Conservation (phyloP, 768 basidiomycete genomes). For the Psilocybe azurescens region DNA sequence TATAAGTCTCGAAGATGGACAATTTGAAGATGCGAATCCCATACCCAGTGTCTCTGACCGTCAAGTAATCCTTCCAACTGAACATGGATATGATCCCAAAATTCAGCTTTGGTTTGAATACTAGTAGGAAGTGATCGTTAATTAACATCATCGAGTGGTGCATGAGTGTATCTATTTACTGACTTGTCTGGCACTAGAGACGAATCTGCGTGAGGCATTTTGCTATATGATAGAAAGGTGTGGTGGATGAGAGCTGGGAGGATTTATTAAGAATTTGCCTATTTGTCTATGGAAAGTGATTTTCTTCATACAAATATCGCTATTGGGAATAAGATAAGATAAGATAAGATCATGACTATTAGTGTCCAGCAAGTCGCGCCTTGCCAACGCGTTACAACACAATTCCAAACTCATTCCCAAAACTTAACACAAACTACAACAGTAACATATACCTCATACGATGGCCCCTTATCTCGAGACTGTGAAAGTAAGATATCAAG, state of each 20-base stretch:
- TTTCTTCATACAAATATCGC: not conserved
- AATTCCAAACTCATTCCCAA: constrained; percentile 4
- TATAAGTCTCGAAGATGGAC: not conserved
- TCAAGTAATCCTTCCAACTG: constrained; percentile 69
- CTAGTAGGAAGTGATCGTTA: constrained; percentile 29
- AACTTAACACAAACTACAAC: not conserved
- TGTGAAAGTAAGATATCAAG: constrained; percentile 56
- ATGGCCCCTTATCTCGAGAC: constrained; percentile 83
- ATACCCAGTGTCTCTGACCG: constrained; percentile 80
- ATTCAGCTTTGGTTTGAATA: constrained; percentile 74
- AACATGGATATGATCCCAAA: constrained; percentile 77
- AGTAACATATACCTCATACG: constrained; percentile 11
- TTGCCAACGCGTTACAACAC: not conserved
- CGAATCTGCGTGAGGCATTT: constrained; percentile 87
- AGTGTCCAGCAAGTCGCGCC: not conserved
- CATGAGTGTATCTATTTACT: constrained; percentile 5
- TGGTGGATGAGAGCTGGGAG: constrained; percentile 7
- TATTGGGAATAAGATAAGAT: constrained; percentile 25
- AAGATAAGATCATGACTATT: constrained; percentile 27
- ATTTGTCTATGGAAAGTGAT: constrained; percentile 6
- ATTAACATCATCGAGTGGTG: not conserved
- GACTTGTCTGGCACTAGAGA: constrained; percentile 68
- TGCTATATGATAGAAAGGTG: not conserved
- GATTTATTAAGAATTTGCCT: not conserved
- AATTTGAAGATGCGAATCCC: constrained; percentile 11